phyloP scores from a whole-genome alignment of 1,139 yeast genomes.

The Hyphopichia khmerensis region DNA sequence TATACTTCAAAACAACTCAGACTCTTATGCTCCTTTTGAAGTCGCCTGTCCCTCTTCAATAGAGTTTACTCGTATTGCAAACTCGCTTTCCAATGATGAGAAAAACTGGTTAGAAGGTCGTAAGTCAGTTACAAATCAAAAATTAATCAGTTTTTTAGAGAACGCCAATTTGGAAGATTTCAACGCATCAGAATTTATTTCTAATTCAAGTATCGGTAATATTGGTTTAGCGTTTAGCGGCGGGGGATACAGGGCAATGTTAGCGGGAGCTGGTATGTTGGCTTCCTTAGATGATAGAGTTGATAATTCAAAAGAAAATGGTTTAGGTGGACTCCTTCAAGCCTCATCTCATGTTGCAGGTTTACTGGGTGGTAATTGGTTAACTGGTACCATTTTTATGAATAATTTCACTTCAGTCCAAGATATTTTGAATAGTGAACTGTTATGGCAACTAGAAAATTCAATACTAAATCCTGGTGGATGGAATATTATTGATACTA shows the following conservation, averaged over 20 bases:
- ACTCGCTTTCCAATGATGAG: slow-evolving; percentile 38
- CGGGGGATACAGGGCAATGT: slow-evolving; percentile 50
- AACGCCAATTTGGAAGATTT: slow-evolving; percentile 67
- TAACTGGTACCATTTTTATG: slow-evolving; percentile 71
- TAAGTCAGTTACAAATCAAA: slow-evolving; percentile 53
- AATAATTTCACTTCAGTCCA: slow-evolving; percentile 80
- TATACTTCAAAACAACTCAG: slow-evolving; percentile 52
- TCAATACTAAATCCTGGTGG: slow-evolving; percentile 72
- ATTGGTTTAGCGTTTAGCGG: slow-evolving; percentile 47
- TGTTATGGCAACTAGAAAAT: slow-evolving; percentile 69
- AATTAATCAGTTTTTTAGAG: slow-evolving; percentile 56
- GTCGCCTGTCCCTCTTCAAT: slow-evolving; percentile 52
- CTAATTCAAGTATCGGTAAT: slow-evolving; percentile 25
- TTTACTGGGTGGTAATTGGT: slow-evolving; percentile 86
- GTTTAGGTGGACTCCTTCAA: slow-evolving; percentile 78
- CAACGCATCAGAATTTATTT: slow-evolving; percentile 52
- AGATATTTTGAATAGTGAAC: slow-evolving; percentile 47
- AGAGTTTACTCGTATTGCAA: slow-evolving; percentile 21
- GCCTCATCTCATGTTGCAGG: slow-evolving; percentile 75
- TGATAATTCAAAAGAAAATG: slow-evolving; percentile 33
- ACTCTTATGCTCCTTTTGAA: slow-evolving; percentile 66
- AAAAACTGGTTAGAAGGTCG: slow-evolving; percentile 47
- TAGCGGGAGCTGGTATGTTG: slow-evolving; percentile 44
- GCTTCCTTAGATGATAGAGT: slow-evolving; percentile 37
- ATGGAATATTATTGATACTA: slow-evolving; percentile 55